A percentile compares a stretch with the other conserved stretches of the same genome.
Conservation (phyloP, 1,284 basidiomycete genomes). For the Microstroma glucosiphilum region DNA sequence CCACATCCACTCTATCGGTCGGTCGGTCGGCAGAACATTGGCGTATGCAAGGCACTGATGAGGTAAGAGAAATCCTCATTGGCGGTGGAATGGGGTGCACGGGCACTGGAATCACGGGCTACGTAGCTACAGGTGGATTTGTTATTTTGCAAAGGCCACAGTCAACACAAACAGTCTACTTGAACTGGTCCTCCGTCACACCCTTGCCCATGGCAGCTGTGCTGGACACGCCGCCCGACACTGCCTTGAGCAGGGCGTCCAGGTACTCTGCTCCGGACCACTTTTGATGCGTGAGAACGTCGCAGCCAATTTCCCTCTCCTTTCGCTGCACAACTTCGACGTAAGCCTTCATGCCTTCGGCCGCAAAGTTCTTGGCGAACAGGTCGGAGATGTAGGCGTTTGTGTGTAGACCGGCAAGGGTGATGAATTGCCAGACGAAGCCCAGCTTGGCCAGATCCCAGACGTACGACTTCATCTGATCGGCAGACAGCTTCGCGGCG, state of each 20-base stretch:
- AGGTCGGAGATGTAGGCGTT: constrained; percentile 94
- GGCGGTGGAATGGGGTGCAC: too few species aligned
- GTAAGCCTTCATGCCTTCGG: constrained; percentile 65
- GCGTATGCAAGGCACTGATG: too few species aligned
- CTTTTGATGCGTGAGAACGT: constrained; percentile 55
- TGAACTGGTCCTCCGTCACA: constrained; percentile 84
- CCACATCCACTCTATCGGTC: too few species aligned
- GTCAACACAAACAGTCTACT: constrained; percentile 19
- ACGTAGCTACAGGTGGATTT: background rate
- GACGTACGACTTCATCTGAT: constrained; percentile 82
- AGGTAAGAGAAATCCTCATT: too few species aligned
- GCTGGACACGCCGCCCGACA: constrained; percentile 80
- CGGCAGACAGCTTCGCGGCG: constrained; percentile 75
- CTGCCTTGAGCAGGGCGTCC: constrained; percentile 84
- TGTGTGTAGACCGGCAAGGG: constrained; percentile 89
- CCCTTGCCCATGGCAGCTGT: constrained; percentile 92
- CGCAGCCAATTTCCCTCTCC: constrained; percentile 53
- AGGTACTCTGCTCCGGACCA: constrained; percentile 93
- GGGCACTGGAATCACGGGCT: too few species aligned
- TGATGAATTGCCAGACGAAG: constrained; percentile 98
- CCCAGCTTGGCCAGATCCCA: constrained; percentile 90
- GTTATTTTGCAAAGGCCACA: background rate
- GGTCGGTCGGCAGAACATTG: too few species aligned
- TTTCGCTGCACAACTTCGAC: constrained; percentile 57
- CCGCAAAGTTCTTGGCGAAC: constrained; percentile 79